A percentile compares a stretch with the other conserved stretches of the same genome.
Conservation (phyloP, 2,329 filamentous ascomycete genomes). For the Lachnellula hyalina region DNA sequence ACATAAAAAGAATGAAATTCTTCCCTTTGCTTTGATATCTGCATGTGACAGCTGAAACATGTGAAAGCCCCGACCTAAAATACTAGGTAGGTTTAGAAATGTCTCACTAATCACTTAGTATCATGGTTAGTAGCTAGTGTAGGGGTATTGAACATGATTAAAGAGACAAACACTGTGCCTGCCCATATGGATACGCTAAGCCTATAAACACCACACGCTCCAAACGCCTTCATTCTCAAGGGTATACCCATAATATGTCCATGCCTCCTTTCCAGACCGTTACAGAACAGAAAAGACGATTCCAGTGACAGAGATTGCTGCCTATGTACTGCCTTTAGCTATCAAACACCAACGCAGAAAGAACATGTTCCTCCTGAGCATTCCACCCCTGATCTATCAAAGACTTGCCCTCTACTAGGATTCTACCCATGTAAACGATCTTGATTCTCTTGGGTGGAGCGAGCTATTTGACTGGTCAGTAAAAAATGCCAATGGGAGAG, state of each 20-base stretch:
- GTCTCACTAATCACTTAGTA: background rate
- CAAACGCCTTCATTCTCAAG: background rate
- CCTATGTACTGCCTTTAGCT: conserved; percentile 3
- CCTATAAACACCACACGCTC: background rate
- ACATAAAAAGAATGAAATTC: too few species aligned
- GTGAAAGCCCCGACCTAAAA: background rate
- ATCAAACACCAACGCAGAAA: conserved; percentile 64
- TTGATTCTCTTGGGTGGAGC: conserved; percentile 54
- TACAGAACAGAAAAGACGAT: background rate
- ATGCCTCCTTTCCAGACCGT: background rate
- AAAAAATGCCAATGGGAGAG: background rate
- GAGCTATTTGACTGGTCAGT: conserved; percentile 38
- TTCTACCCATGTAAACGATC: conserved; percentile 75
- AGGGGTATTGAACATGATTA: background rate
- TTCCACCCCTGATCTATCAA: conserved; percentile 70
- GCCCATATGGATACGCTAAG: background rate
- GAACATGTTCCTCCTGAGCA: conserved; percentile 54
- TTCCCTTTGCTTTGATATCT: too few species aligned
- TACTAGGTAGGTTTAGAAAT: background rate
- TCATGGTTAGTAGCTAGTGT: background rate
- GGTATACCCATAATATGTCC: background rate
- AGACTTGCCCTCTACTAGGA: conserved; percentile 63
- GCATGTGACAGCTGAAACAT: too few species aligned
- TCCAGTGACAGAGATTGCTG: background rate
- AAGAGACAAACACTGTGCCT: background rate